Base-by-base conservation (phyloP, 2,329 filamentous ascomycete genomes). In the Byssoonygena ceratinophila region DNA sequence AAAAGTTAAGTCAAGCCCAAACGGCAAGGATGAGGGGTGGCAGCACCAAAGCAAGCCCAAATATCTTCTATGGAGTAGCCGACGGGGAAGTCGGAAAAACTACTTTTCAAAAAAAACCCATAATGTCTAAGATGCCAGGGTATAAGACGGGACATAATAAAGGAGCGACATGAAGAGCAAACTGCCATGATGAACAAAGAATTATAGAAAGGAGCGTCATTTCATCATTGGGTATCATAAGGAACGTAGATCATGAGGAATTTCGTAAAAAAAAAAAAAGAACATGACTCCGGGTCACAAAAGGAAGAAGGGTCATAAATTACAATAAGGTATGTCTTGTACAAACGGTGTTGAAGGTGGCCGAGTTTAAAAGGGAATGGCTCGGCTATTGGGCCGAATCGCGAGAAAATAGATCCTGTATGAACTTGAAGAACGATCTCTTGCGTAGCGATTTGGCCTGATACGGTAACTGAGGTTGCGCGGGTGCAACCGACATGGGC, bases 401-500 rank as follows among this genome's bases (percentile, higher is more conserved):
- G 34, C 45, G 51, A 45, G 73, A 68, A 16, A 51, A 51, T 11
- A 73, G 61, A 36, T 71, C 71, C 46, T 69, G 67, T 51, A 74
- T 63, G 57, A 73, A 69, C 52, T 65, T 68, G 62, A 74, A 63
- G 56, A 75, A 67, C 41, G 65, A 69, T 52, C 71, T 68, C 57
- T 72, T 71, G 57, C 64, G 69, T 45, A 68, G 59, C 6, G 68
- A 68, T 22, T 62, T 69, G 54, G 62, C 64, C 34, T 51, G 47
- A 27, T 65, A 59, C 55, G 69, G 56, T 58, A 71, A 77, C 60
- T 82, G 52, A 55, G 60, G 16, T 57, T 59, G 53, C 6, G 64
- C 64, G 1, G 68, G 69, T 4, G 66, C 70, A 31, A 73, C 71
- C n/a, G 66, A 80, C 90, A 96, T 95, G 5, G 90, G 90, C 1